phyloP scores from a whole-genome alignment of 2,329 filamentous ascomycete genomes.

The Tolypocladium pustulatum region DNA sequence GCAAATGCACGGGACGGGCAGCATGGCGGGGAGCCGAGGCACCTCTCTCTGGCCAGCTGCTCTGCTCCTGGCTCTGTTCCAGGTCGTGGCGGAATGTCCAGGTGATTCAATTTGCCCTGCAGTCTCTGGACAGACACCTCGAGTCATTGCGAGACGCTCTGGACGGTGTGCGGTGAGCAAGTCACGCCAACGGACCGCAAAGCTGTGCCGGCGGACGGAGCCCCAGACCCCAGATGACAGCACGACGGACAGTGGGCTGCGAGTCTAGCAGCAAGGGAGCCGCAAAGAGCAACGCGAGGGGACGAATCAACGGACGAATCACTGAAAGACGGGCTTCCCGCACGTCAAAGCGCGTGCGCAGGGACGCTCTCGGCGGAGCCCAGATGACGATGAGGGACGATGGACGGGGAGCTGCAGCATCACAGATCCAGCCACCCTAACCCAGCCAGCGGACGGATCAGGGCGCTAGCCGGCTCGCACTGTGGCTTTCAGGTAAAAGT shows the following conservation, averaged over 20 bases:
- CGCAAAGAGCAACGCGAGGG: background rate
- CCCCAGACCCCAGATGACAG: background rate
- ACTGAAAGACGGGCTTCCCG: background rate
- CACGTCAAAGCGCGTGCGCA: background rate
- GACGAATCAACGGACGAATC: background rate
- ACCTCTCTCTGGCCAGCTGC: background rate
- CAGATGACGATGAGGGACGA: background rate
- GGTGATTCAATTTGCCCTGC: background rate
- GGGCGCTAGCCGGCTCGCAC: background rate
- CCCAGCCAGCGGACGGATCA: background rate
- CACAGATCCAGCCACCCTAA: background rate
- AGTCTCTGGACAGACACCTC: background rate
- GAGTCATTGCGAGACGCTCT: background rate
- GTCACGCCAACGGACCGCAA: background rate
- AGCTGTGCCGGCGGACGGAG: background rate
- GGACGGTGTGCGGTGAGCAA: background rate
- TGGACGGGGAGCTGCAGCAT: background rate
- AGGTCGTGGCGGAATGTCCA: background rate
- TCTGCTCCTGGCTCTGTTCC: background rate
- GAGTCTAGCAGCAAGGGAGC: background rate
- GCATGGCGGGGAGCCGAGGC: background rate
- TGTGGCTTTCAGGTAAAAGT: background rate
- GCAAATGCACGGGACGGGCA: background rate
- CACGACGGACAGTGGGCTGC: background rate
- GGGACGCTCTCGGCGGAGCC: background rate